A percentile compares a stretch with the other conserved stretches of the same genome.
These are phyloP conservation scores for Meyerozyma athensensis DNA, from an alignment of 1,139 yeast genomes.

Conservation along the genomic window DNA sequence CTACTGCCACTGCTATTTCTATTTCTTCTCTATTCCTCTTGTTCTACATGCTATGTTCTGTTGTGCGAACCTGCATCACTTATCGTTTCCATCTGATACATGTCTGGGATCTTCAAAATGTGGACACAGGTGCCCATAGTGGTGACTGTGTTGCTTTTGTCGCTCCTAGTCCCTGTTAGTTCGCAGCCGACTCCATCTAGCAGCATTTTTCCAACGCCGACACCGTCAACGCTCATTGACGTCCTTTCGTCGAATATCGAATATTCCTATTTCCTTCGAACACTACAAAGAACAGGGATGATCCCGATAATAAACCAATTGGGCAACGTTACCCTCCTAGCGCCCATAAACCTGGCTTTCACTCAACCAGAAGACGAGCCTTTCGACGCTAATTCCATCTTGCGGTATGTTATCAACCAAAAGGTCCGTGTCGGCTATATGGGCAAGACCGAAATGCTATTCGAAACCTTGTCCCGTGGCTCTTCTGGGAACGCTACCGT, in stretches of 20 bases:
- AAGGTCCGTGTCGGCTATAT: conserved; percentile 32
- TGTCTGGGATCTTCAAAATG: neutral
- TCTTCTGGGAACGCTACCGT: conserved; percentile 21
- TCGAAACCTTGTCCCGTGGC: conserved; percentile 25
- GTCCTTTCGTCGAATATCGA: conserved; percentile 68
- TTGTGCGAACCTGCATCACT: no score
- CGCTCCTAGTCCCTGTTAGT: neutral
- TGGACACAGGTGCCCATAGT: neutral
- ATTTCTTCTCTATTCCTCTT: no score
- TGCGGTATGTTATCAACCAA: conserved; percentile 35
- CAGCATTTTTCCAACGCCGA: conserved; percentile 10
- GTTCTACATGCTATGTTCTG: no score
- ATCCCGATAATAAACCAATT: conserved; percentile 64
- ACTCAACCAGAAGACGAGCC: conserved; percentile 17
- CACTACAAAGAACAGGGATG: conserved; percentile 62
- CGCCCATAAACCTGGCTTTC: conserved; percentile 87
- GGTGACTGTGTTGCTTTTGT: neutral
- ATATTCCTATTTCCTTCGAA: conserved; percentile 63
- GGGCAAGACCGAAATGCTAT: conserved; percentile 22
- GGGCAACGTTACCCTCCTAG: conserved; percentile 68
- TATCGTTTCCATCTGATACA: neutral
- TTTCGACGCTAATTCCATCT: conserved; percentile 19
- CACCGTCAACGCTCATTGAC: conserved; percentile 64
- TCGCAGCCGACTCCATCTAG: conserved; percentile 10
- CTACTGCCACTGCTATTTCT: no score